Conservation (phyloP, 352 stramenopile species). For the Globisporangium emineosum region DNA sequence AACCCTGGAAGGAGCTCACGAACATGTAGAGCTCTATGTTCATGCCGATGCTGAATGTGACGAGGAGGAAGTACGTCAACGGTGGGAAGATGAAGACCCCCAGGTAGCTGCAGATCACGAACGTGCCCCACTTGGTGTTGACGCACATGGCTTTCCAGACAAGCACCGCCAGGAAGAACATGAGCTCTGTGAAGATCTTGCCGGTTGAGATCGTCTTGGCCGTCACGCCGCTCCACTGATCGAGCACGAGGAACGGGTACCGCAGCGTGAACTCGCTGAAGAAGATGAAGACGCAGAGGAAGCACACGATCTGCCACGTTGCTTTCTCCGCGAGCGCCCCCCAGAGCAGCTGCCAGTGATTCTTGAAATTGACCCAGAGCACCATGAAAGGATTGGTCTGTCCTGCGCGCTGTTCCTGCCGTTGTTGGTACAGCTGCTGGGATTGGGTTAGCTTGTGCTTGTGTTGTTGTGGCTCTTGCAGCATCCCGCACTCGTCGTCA, state of each 20-base stretch:
- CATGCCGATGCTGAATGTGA: slow-evolving; percentile 24
- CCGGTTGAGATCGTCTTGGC: slow-evolving; percentile 25
- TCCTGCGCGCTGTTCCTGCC: not conserved
- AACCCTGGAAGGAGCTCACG: slow-evolving; percentile 35
- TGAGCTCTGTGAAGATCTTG: slow-evolving; percentile 31
- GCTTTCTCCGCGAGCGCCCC: slow-evolving; percentile 31
- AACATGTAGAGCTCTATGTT: slow-evolving; percentile 33
- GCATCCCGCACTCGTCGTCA: slow-evolving; percentile 22
- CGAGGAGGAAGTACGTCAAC: slow-evolving; percentile 28
- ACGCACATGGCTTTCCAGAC: slow-evolving; percentile 33
- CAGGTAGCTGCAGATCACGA: slow-evolving; percentile 26
- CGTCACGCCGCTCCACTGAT: slow-evolving; percentile 43
- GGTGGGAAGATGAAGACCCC: slow-evolving; percentile 27
- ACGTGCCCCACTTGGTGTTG: slow-evolving; percentile 35
- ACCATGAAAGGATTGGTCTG: not conserved
- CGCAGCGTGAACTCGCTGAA: slow-evolving; percentile 47
- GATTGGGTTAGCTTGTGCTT: not conserved
- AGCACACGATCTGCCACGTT: slow-evolving; percentile 36
- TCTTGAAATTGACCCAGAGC: slow-evolving; percentile 9
- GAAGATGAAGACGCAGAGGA: slow-evolving; percentile 45
- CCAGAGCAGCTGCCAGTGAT: slow-evolving; percentile 36
- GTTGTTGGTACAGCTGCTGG: slow-evolving; percentile 1
- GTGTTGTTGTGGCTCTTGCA: slow-evolving; percentile 15
- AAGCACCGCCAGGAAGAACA: slow-evolving; percentile 26
- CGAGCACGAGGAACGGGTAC: slow-evolving; percentile 35